phyloP scores from a whole-genome alignment of 2,329 filamentous ascomycete genomes.

The Cryphonectria naterciae region DNA sequence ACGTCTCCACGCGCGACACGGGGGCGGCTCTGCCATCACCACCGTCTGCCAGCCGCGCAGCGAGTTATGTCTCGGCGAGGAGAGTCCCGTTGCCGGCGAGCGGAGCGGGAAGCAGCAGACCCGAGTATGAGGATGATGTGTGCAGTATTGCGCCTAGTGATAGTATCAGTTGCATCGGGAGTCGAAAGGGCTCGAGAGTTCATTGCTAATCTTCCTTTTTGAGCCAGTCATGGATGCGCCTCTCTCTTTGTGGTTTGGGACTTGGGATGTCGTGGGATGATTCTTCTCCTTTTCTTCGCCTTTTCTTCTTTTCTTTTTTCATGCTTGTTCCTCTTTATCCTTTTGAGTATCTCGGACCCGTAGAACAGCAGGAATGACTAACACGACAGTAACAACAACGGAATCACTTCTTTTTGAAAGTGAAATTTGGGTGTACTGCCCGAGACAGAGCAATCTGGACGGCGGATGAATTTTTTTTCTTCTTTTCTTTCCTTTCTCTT shows the following conservation, averaged over 20 bases:
- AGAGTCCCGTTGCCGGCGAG: slow-evolving; percentile 48
- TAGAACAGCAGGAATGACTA: background rate
- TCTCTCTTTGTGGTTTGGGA: background rate
- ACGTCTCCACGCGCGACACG: slow-evolving; percentile 29
- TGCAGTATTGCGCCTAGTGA: slow-evolving; percentile 63
- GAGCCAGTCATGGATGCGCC: background rate
- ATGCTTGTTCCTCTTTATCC: background rate
- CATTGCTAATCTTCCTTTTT: slow-evolving; percentile 32
- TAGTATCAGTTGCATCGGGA: slow-evolving; percentile 65
- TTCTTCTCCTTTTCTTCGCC: background rate
- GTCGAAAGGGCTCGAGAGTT: slow-evolving; percentile 38
- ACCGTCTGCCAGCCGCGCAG: slow-evolving; percentile 28
- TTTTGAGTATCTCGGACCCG: background rate
- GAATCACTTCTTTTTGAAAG: background rate
- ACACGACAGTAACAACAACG: background rate
- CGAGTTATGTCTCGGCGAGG: slow-evolving; percentile 37
- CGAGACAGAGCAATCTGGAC: slow-evolving; percentile 7
- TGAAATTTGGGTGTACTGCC: background rate
- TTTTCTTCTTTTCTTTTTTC: background rate
- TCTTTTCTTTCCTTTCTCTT: background rate
- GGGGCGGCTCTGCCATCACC: background rate
- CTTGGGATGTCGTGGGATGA: too few relatives aligned
- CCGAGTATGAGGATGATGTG: slow-evolving; percentile 48
- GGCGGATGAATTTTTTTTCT: background rate
- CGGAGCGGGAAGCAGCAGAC: slow-evolving; percentile 45